Percentiles rank a stretch among this genome's conserved stretches.
phyloP scores from a whole-genome alignment of 805 yeast species.

The Zygoascus ofunaensis region DNA sequence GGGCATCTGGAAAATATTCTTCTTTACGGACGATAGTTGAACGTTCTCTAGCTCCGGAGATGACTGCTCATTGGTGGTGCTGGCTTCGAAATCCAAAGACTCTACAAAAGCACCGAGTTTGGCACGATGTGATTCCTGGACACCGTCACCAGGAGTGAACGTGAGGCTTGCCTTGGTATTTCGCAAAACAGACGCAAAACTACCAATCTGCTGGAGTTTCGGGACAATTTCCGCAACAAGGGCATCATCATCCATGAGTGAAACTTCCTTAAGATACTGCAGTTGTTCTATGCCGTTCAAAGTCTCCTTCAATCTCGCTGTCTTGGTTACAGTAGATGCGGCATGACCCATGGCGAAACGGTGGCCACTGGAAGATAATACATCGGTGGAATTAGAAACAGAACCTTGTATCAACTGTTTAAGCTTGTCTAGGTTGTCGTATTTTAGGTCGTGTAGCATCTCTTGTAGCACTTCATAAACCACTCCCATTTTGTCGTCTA shows the following conservation, averaged over 20 bases:
- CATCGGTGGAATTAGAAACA: constrained; percentile 68
- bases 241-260: constrained; percentile 41
- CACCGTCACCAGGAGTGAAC: constrained; percentile 33
- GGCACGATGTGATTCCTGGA: constrained; percentile 43
- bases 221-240: constrained; percentile 51
- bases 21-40: constrained; percentile 10
- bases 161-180: constrained; percentile 21
- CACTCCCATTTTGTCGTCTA: constrained; percentile 52
- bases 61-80: background rate
- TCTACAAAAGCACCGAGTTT: constrained; percentile 20
- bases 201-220: constrained; percentile 35
- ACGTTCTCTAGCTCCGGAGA: constrained; percentile 1
- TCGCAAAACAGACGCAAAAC: constrained; percentile 11
- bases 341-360: constrained; percentile 66
- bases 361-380: constrained; percentile 83
- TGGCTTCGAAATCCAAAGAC: background rate
- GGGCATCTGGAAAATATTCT: constrained; percentile 60
- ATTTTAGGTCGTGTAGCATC: constrained; percentile 60
- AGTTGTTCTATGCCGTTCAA: constrained; percentile 74
- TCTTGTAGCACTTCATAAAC: constrained; percentile 62
- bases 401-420: constrained; percentile 61
- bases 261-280: constrained; percentile 54
- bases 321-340: constrained; percentile 53
- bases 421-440: constrained; percentile 57
- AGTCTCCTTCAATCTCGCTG: constrained; percentile 52